Base-by-base conservation (phyloP, 768 basidiomycete genomes). In the Boletus bicolor region DNA sequence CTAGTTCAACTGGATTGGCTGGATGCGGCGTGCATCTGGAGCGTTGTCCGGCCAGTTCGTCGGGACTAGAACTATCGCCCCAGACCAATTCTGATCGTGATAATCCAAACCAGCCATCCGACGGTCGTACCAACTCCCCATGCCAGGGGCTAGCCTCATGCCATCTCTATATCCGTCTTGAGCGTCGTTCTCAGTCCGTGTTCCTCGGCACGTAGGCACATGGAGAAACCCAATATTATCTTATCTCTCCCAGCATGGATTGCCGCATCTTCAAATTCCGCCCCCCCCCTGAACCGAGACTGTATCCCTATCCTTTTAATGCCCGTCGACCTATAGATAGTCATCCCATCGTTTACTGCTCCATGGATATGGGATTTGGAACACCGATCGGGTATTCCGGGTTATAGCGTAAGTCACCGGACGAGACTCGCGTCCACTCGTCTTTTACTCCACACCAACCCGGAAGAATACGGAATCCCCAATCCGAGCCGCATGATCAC, bases 221-320 rank as follows among this genome's bases (percentile, higher is more conserved):
- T 51, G 52, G 17, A 36, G 32, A 39, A 37, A 14, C 9, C 21
- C 54, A 39, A 44, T 38, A 49, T 57, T 44, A 66, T 67, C 62
- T 66, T 66, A 66, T 68, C 62, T 14, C 41, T 35, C 55, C 11
- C 37, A 56, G 10, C 44, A 28, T 52, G 28, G 7, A 12, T n/a
- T 24, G 11, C 41, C 28, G 21, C 44, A 51, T 61, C 54, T 53
- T 10, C 51, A 36, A 44, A 35, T 32, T 15, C 28, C 28, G 4
- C 28, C 21, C 7, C 45, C 45, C n/a, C 45, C 3, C 32, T 24
- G n/a, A 12, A 50, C 53, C 44, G 21, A 47, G 41, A 7, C 44
- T 38, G 8, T 34, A 37, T 24, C 44, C 39, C 44, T 49, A 24
- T 24, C 39, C 47, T 58, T 30, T 58, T 67, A 51, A 58, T 64